phyloP scores from a whole-genome alignment of 345 rosid genomes.

The Eucalyptus curtisii region DNA sequence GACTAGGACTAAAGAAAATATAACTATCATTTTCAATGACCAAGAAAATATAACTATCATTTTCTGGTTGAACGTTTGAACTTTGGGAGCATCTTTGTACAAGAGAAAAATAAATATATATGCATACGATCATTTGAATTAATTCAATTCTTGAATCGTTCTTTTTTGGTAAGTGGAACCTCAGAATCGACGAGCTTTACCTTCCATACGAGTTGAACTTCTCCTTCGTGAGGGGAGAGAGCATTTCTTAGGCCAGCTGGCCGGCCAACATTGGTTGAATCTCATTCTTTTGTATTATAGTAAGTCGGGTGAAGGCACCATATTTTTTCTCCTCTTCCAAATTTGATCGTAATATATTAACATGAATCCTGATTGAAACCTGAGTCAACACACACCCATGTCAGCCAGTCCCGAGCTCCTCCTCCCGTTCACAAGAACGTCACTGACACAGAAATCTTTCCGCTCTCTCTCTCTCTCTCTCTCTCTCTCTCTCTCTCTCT shows the following conservation, averaged over 20 bases:
- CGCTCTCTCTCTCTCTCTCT: slow-evolving; percentile 20
- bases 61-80: not conserved
- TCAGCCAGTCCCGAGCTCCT: not conserved
- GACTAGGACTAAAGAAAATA: not conserved
- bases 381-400: not conserved
- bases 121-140: not conserved
- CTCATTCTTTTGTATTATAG: not conserved
- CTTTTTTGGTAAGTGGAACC: no score
- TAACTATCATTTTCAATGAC: not conserved
- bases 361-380: not conserved
- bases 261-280: no score
- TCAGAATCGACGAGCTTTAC: no score
- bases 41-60: not conserved
- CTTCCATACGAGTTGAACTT: no score
- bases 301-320: not conserved
- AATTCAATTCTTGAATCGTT: not conserved
- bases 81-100: not conserved
- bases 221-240: no score
- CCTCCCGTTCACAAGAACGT: slow-evolving; percentile 3
- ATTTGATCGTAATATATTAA: not conserved
- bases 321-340: not conserved
- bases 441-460: not conserved
- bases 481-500: slow-evolving; percentile 31
- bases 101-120: not conserved
- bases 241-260: no score